Evolutionary conservation across 208 protist genomes (phyloP).

Genomic region (Leishmania turanica): DNA sequence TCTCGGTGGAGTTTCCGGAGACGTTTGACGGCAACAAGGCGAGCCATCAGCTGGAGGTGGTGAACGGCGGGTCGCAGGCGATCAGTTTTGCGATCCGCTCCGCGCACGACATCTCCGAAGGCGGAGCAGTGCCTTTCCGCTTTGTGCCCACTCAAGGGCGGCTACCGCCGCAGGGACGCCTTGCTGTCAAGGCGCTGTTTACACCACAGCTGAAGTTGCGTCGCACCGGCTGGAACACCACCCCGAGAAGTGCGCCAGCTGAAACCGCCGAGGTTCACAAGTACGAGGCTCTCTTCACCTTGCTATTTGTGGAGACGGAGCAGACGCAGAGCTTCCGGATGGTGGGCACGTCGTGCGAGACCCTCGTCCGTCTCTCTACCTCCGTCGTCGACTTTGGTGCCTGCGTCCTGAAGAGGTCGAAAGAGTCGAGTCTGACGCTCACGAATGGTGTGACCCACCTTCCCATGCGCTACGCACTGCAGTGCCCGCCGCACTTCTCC

Average conservation of each 20-base stretch:
- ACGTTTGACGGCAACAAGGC: slow-evolving; percentile 69
- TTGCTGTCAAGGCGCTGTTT: slow-evolving; percentile 70
- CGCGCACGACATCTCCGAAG: slow-evolving; percentile 46
- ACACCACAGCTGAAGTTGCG: slow-evolving; percentile 46
- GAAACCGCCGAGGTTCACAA: slow-evolving; percentile 28
- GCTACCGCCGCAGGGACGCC: slow-evolving; percentile 56
- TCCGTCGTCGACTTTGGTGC: slow-evolving; percentile 82
- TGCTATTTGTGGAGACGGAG: slow-evolving; percentile 89
- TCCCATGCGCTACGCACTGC: slow-evolving; percentile 75
- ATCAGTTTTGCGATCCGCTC: slow-evolving; percentile 87
- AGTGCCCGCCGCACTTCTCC: slow-evolving; percentile 79
- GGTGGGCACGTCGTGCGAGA: slow-evolving; percentile 65
- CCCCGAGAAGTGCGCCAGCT: neutral
- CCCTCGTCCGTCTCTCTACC: slow-evolving; percentile 64
- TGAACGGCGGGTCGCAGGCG: slow-evolving; percentile 72
- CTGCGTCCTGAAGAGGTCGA: slow-evolving; percentile 56
- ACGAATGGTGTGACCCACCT: slow-evolving; percentile 82
- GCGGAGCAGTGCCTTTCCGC: slow-evolving; percentile 65
- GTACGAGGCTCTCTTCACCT: slow-evolving; percentile 75
- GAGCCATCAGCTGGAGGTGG: slow-evolving; percentile 51
- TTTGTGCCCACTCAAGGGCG: slow-evolving; percentile 76
- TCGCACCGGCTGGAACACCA: slow-evolving; percentile 64
- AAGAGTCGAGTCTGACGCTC: slow-evolving; percentile 46
- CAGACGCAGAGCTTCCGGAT: slow-evolving; percentile 80
- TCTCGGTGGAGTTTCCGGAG: slow-evolving; percentile 64